Base-by-base conservation (phyloP, 371 early-diverging fungal genomes). In the Dentiscutata heterogama region DNA sequence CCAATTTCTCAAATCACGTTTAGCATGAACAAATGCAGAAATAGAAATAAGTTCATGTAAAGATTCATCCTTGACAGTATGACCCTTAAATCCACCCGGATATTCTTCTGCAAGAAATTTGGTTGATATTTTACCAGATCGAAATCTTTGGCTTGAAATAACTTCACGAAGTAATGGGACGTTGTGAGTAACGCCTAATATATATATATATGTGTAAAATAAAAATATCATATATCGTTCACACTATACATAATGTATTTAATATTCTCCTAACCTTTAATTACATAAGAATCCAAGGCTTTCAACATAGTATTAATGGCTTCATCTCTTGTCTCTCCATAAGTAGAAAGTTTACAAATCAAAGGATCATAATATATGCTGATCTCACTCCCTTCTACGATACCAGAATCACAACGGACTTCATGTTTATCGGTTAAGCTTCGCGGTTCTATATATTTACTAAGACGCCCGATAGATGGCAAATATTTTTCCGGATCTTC, bases 151-250 rank as follows among this genome's bases (percentile, higher is more conserved):
- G 85, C 95, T 95, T 46, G 91, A 85, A 80, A 96, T 87, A 25
- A 99, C 96, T 80, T 96, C 96, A 61, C 96, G 93, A 80, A 99
- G 85, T 7, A 98, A 89, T 8, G 99, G 97, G 50, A 98, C 94
- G 85, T 98, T 98, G 90, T 97, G 98, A 2, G 97, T 97, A 6
- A 98, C 97, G 72, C 94, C 93, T 88, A 35, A n/a, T 20, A 16
- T 29, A 46, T 46, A 22, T 16, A 53, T 29, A 46, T 46, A 22
- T 16, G 29, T 29, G 61, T 82, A 20, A 81, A 51, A 46, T 27
- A 53, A 58, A 18, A 22, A 13, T 10, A 22, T 58, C 18, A n/a
- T 58, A n/a, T n/a, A 58, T 58, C 20, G 22, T 58, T 8, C 1
- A 42, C 20, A 39, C 20, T 13, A 73, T 20, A 51, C n/a, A 42